Base-by-base conservation (phyloP, 108 stramenopile species). In the Cyclotella distinguenda region DNA sequence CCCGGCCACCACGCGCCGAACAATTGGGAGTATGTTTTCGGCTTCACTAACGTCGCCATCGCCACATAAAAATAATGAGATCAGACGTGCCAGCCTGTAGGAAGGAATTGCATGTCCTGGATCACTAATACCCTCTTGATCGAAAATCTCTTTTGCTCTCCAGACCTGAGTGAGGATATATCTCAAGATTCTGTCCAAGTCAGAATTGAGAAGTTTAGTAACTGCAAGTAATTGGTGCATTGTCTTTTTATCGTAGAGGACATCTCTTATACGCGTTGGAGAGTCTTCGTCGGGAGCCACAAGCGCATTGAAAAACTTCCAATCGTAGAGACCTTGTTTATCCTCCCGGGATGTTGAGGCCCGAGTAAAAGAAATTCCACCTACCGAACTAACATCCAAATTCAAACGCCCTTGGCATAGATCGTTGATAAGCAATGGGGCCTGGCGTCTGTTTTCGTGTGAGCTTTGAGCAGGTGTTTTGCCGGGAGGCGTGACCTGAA, bases 241-340 rank as follows among this genome's bases (percentile, higher is more conserved):
- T 9, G 93, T 82, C 38, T 88, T 78, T 51, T 89, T 87, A 64
- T 90, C 93, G 53, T 94, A 86, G 22, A 94, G 44, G 6, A 94
- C 88, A 67, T 94, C 83, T 44, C 90, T 48, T 18, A 90, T 73
- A 6, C 84, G 74, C 31, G 72, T 77, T 7, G 79, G 64, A 21
- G 93, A 87, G 39, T 87, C 83, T 15, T 86, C 78, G 52, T 91
- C 89, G 2, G 94, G 94, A 1, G 87, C 86, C 22, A 95, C 90
- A 6, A 95, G 49, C 1, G 94, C 94, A 64, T 91, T 92, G 83
- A 95, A 95, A 56, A 95, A 95, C 54, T 88, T 87, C 88, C 88
- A 93, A 60, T 89, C 88, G 56, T 86, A 93, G 5, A 93, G 63
- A 10, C 86, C 80, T 56, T 88, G 86, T 70, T 85, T 86, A 52